Evolutionary conservation across 2,329 filamentous ascomycete species (phyloP), one percentile per base, ranked within the genome.

Genomic region (Colletotrichum somersetense): DNA sequence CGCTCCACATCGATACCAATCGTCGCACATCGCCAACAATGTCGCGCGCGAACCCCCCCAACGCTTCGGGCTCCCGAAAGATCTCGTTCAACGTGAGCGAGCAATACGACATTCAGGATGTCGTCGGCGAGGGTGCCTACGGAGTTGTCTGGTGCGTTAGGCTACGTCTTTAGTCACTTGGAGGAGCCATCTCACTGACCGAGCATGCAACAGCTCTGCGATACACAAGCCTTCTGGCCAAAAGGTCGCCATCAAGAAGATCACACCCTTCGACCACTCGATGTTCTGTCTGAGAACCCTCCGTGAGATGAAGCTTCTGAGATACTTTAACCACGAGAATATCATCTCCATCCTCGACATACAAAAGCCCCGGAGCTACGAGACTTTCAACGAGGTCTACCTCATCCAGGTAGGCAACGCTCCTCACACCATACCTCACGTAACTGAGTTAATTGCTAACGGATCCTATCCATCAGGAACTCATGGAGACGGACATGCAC

Each of bases 401-500:
- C 91, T 99, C 77, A 98, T 99, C 77, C 96, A 98, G 88, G 95
- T 97, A 86, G 69, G 86, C 75, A 48, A 50, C 11, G 5, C 33
- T 16, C 18, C 46, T 10, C 23, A 35, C 55, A 35, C 55, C 11
- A 14, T 11, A 38, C 6, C n/a, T 53, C 33, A 57, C n/a, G 18
- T 11, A 38, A 7, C 38, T 62, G 33, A 26, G 18, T 50, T 10
- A n/a, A 23, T 42, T 57, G 64, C 77, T 78, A 46, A 79, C 73
- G 44, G 10, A 12, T 1, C 12, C 20, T 55, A 11, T 30, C 48
- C 48, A 74, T 2, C 74, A 97, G 94, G 95, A 97, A 84, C 90
- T 99, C 78, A 99, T 99, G 96, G 96, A 99, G 86, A 99, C 96
- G 59, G 96, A 99, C 80, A 99, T 99, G 96, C 96, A 99, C 83